Base-by-base conservation (phyloP, 139 green algal species). In the Coccomyxa sp. region DNA sequence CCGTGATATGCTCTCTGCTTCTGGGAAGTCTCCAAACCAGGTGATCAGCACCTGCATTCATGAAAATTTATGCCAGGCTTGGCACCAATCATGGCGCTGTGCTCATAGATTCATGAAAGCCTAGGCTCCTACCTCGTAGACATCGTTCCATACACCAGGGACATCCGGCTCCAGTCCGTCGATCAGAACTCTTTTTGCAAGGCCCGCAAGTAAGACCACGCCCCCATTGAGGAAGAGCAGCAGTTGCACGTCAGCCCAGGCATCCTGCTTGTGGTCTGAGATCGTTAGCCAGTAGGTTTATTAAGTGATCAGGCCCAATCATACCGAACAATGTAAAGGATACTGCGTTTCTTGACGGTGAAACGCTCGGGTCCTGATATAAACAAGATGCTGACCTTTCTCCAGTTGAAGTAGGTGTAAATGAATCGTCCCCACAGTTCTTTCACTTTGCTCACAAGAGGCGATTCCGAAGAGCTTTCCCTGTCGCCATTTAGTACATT, bases 1-100 rank as follows among this genome's bases (percentile, higher is more conserved):
- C 60, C 21, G n/a, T 10, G 27, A 14, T 27, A 80, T 23, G 58
- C 12, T 75, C 32, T 59, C 58, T 13, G 79, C 58, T 13, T 82
- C 79, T 57, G 79, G 79, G 23, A 82, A 75, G 21, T 75, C 79
- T 15, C 79, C 79, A 68, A 82, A 82, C 32, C 58, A 57, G 25
- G 75, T 59, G 14, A 76, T 38, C 58, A 82, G 79, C 58, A 82
- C 58, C 79, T 82, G 79, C 58, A 13, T 58, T 0, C 32, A 0
- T 27, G 17, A 32, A 25, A 59, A 80, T 0, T 80, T 28, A 18
- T 10, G 13, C 1, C 3, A 27, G 3, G 58, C 63, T 25, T 80
- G 76, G 30, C 13, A 12, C 21, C 63, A 15, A 9, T 80, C 31
- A 25, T 80, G 16, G 18, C 14, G 28, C 30, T 80, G 0, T 60